Conservation (phyloP, 176 grass and related monocot species). For the Carex cristatella region DNA sequence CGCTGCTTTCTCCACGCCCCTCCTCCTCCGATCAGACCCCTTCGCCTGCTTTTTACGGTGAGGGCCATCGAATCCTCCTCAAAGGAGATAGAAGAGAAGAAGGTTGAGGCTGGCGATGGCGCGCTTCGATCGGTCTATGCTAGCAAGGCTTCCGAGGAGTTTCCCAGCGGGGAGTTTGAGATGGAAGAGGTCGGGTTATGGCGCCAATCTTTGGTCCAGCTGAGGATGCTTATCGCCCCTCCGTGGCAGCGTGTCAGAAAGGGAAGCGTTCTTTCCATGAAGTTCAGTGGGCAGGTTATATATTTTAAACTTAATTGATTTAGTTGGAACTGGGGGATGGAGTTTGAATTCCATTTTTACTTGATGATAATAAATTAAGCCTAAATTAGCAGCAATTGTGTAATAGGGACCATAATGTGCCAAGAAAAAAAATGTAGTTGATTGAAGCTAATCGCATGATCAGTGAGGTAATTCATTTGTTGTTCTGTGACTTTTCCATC, state of each 20-base stretch:
- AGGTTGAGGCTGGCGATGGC: conserved; percentile 30
- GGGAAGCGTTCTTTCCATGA: conserved; percentile 80
- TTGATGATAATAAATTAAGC: not conserved
- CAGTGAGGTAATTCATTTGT: not conserved
- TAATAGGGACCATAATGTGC: not conserved
- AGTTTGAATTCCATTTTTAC: not conserved
- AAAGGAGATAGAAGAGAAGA: conserved; percentile 34
- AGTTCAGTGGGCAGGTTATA: conserved; percentile 47
- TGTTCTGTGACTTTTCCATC: not conserved
- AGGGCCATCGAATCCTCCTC: conserved; percentile 44
- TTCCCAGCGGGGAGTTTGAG: conserved; percentile 56
- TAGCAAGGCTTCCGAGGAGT: conserved; percentile 36
- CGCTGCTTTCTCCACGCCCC: conserved; percentile 16
- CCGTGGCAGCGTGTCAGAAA: conserved; percentile 79
- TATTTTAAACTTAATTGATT: not conserved
- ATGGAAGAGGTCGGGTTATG: conserved; percentile 61
- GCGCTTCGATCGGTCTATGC: conserved; percentile 1
- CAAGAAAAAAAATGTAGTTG: not conserved
- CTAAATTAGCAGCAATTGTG: not conserved
- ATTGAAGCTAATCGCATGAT: not conserved
- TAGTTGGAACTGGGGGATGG: too few relatives aligned
- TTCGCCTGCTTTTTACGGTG: conserved; percentile 31
- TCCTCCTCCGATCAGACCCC: conserved; percentile 20
- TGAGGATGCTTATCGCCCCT: conserved; percentile 41
- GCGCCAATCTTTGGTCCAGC: conserved; percentile 28